A percentile compares a stretch with the other conserved stretches of the same genome.
These are phyloP conservation scores for Phytomonas sp. DNA, from an alignment of 208 protist genomes.

Conservation along the genomic window DNA sequence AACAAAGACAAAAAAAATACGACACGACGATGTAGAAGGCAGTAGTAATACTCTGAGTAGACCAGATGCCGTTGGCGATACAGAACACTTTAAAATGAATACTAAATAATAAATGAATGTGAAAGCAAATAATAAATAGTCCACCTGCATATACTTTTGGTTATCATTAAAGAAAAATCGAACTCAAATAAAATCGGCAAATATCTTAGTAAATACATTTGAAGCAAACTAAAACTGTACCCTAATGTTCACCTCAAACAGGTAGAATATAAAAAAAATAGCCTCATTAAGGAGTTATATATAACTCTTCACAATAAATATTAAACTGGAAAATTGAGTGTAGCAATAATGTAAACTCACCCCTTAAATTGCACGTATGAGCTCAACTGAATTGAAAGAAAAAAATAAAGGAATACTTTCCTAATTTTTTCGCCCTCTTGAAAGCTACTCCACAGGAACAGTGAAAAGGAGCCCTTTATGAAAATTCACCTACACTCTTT, in stretches of 20 bases:
- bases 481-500: not conserved
- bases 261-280: not conserved
- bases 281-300: not conserved
- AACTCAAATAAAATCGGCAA: not conserved
- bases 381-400: not conserved
- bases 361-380: not conserved
- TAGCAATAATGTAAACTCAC: not conserved
- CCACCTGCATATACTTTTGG: not conserved
- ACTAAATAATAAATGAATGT: not conserved
- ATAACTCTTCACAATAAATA: not conserved
- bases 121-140: not conserved
- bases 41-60: too few species aligned
- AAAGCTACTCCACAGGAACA: not conserved
- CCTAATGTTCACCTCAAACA: not conserved
- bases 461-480: not conserved
- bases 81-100: not conserved
- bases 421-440: not conserved
- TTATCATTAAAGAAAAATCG: not conserved
- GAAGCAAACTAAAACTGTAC: not conserved
- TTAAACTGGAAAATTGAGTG: not conserved
- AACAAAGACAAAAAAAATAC: not conserved
- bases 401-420: not conserved
- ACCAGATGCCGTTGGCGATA: not conserved
- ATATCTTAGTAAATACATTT: not conserved
- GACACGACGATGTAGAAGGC: not conserved